Base-by-base conservation (phyloP, 208 protist species). In the Trypanosoma conorhini region DNA sequence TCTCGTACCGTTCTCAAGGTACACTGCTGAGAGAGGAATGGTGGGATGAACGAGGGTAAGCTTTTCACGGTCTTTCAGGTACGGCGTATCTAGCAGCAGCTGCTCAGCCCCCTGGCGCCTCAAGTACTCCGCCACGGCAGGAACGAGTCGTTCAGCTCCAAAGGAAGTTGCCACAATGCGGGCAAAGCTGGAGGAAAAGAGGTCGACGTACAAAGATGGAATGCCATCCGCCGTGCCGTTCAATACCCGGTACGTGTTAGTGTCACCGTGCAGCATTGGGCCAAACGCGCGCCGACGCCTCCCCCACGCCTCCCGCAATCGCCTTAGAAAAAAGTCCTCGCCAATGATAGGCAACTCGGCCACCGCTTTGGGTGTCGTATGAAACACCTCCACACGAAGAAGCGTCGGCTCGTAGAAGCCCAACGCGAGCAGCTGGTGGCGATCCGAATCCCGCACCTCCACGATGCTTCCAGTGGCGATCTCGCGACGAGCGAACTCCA, bases 331-430 rank as follows among this genome's bases (percentile, higher is more conserved):
- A 63, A 86, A 94, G 56, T 93, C 86, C 48, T 96, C 87, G 59
- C 77, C 85, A 33, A 96, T 85, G 17, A 74, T 87, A n/a, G 87
- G 91, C 10, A 96, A 56, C 31, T 63, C 79, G 3, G 80, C 46
- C 0, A 84, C 70, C 4, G 64, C 51, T 55, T 71, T 74, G 0
- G 80, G 62, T 19, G 81, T 85, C n/a, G 86, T 59, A 57, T 96
- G 81, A 58, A 96, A 94, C 44, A 94, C 81, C 59, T 93, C 83
- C 0, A 96, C 87, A 24, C 85, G 82, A 24, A 67, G 35, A 13
- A 80, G 72, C 46, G 83, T 62, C 0, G 86, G 85, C 66, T 96
- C 91, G 60, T 89, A 93, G 73, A 94, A 94, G 13, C 88, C 91
- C 9, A 94, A 80, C 12, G 79, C 91, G 5, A 93, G 55, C n/a